phyloP scores from a whole-genome alignment of 176 grass and related monocot species.

The Bromus sterilis region DNA sequence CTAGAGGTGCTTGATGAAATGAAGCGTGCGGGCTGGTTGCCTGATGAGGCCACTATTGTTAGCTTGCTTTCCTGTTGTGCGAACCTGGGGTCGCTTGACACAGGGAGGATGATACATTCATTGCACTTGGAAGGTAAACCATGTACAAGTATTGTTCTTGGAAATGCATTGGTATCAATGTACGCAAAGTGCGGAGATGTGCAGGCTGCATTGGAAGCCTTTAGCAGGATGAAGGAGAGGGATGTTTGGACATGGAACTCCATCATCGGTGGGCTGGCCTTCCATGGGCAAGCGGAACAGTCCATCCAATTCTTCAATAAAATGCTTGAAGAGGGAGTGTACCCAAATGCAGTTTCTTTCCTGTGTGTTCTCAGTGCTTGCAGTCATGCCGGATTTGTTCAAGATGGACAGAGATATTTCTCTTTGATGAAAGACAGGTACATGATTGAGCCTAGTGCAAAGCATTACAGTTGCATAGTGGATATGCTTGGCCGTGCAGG shows the following conservation, averaged over 20 bases:
- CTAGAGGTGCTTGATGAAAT: slow-evolving; percentile 27
- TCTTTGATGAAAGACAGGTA: slow-evolving; percentile 17
- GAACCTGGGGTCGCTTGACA: slow-evolving; percentile 17
- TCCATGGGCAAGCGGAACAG: slow-evolving; percentile 22
- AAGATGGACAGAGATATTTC: slow-evolving; percentile 32
- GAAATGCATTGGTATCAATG: slow-evolving; percentile 38
- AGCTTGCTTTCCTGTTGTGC: slow-evolving; percentile 33
- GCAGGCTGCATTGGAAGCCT: slow-evolving; percentile 17
- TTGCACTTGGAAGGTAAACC: slow-evolving; percentile 1
- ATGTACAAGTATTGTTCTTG: background rate
- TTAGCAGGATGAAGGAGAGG: slow-evolving; percentile 23
- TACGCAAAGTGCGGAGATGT: slow-evolving; percentile 29
- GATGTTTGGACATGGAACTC: slow-evolving; percentile 53
- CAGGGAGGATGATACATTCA: slow-evolving; percentile 31
- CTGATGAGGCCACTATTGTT: slow-evolving; percentile 38
- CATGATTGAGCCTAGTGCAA: slow-evolving; percentile 25
- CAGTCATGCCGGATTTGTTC: slow-evolving; percentile 40
- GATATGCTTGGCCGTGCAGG: slow-evolving; percentile 44
- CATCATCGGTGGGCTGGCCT: slow-evolving; percentile 28
- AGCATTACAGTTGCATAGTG: slow-evolving; percentile 43
- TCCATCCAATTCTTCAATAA: slow-evolving; percentile 23
- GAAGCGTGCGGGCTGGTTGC: slow-evolving; percentile 17
- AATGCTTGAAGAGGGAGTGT: slow-evolving; percentile 22
- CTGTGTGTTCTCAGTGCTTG: slow-evolving; percentile 39
- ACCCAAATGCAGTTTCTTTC: slow-evolving; percentile 38